Conservation (phyloP, 2,329 filamentous ascomycete genomes). For the Fusarium tjaetaba region DNA sequence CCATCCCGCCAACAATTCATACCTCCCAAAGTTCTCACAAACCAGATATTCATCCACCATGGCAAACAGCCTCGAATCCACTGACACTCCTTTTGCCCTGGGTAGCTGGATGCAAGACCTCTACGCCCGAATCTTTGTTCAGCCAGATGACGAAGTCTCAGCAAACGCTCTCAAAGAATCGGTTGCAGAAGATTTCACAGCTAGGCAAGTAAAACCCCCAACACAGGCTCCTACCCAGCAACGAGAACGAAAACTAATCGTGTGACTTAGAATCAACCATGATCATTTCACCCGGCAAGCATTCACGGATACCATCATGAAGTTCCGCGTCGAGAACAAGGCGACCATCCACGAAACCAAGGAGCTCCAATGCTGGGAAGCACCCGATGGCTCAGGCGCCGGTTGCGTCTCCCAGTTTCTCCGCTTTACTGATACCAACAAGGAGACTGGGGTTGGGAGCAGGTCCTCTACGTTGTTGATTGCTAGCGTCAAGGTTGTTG, state of each 20-base stretch:
- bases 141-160: not conserved
- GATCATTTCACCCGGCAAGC: not conserved
- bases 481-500: not conserved
- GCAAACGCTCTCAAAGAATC: fast-evolving
- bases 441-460: not conserved
- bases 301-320: not conserved
- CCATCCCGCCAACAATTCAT: not conserved
- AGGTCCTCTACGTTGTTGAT: not conserved
- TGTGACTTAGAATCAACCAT: fast-evolving
- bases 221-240: not conserved
- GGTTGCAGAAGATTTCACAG: not conserved
- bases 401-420: not conserved
- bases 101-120: not conserved
- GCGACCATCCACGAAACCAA: fast-evolving
- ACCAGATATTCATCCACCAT: not conserved
- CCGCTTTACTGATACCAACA: not conserved
- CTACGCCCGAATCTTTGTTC: not conserved
- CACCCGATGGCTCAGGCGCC: not conserved
- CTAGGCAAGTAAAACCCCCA: fast-evolving
- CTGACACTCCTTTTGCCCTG: not conserved
- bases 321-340: not conserved
- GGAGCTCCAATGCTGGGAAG: not conserved
- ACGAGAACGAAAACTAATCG: not conserved
- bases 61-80: not conserved
- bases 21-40: fast-evolving